Percentiles rank a stretch among this genome's conserved stretches.
phyloP scores from a whole-genome alignment of 2,329 filamentous ascomycete species.

The Blastomyces parvus region DNA sequence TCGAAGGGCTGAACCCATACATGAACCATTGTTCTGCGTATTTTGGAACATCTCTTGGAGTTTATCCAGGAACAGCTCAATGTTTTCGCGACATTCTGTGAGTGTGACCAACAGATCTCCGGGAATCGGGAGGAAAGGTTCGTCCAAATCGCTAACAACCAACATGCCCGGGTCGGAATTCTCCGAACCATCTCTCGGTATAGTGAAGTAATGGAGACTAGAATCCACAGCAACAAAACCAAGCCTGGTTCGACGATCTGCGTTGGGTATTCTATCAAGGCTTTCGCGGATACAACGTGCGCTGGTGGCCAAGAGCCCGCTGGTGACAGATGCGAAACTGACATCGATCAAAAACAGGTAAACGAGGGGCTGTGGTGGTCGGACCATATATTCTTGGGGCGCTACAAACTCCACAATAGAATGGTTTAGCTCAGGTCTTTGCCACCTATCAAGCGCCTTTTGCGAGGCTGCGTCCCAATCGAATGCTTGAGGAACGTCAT shows the following conservation, averaged over 20 bases:
- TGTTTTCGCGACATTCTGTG: conserved; percentile 77
- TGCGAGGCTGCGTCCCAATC: conserved; percentile 94
- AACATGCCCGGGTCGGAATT: conserved; percentile 80
- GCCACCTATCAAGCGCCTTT: conserved; percentile 85
- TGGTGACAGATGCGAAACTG: conserved; percentile 81
- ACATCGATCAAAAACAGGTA: conserved; percentile 95
- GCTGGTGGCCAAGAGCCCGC: conserved; percentile 80
- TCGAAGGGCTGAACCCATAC: conserved; percentile 85
- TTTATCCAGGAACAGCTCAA: conserved; percentile 83
- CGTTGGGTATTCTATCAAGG: conserved; percentile 94
- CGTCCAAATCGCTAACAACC: conserved; percentile 87
- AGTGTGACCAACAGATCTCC: conserved; percentile 84
- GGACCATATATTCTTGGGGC: conserved; percentile 98
- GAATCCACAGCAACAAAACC: conserved; percentile 95
- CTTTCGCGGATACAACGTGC: conserved; percentile 92
- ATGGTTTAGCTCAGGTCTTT: conserved; percentile 85
- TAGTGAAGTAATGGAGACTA: conserved; percentile 89
- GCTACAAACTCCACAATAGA: conserved; percentile 97
- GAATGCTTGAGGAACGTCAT: conserved; percentile 97
- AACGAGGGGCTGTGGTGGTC: conserved; percentile 86
- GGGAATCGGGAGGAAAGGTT: conserved; percentile 91
- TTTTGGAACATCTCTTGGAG: conserved; percentile 95
- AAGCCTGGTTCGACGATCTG: conserved; percentile 79
- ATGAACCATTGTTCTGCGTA: conserved; percentile 80
- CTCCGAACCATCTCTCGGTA: conserved; percentile 80